These are phyloP conservation scores for Diaporthe ilicicola DNA, from an alignment of 2,329 filamentous ascomycete genomes.

Conservation along the genomic window DNA sequence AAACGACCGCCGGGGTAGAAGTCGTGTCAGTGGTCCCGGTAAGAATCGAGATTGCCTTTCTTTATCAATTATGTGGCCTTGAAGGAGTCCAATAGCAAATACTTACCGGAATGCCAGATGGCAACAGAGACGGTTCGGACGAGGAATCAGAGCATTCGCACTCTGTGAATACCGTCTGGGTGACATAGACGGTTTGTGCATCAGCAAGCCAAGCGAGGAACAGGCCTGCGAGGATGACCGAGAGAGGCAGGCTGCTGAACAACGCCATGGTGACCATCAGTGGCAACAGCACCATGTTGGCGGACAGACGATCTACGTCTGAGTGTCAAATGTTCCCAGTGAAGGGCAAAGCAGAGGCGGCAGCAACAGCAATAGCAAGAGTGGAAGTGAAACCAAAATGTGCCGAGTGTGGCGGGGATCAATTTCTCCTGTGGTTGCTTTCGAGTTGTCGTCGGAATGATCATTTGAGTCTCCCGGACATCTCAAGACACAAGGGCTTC, in stretches of 20 bases:
- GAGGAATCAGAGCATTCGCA: conserved; percentile 26
- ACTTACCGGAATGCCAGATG: conserved; percentile 21
- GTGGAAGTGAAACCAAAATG: background rate
- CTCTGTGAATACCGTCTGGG: conserved; percentile 30
- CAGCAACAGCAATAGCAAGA: background rate
- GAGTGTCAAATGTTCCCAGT: background rate
- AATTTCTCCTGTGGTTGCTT: too few species aligned
- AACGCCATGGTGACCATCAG: conserved; percentile 8
- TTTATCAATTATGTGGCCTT: background rate
- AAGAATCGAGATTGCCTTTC: conserved; percentile 3
- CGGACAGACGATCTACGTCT: background rate
- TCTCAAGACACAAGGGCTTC: background rate
- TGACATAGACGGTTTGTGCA: conserved; percentile 29
- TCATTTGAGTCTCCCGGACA: background rate
- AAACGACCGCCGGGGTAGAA: conserved; percentile 16
- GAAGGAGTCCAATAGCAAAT: too few species aligned
- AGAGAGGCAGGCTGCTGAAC: conserved; percentile 10
- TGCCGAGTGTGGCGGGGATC: background rate
- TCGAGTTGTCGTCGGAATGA: background rate
- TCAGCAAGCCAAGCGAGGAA: conserved; percentile 14
- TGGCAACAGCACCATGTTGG: background rate
- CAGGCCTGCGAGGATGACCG: background rate
- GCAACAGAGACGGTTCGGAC: background rate
- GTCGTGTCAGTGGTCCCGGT: background rate
- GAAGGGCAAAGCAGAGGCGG: background rate